phyloP scores from a whole-genome alignment of 208 protist genomes.

The Wallacemonas sp. region DNA sequence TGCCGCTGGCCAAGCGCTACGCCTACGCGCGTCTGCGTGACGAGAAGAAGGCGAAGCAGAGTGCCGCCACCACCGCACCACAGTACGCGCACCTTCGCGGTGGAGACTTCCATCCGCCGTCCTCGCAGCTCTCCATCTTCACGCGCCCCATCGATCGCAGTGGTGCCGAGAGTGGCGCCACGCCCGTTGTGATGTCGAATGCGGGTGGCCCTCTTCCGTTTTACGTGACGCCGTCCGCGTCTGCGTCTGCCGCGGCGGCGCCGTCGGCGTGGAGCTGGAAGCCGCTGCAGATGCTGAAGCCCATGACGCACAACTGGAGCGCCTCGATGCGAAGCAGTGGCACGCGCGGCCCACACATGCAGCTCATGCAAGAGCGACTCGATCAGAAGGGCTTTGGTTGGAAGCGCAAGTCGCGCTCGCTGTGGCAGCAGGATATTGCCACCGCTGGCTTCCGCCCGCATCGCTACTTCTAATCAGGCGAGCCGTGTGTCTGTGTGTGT shows the following conservation, averaged over 20 bases:
- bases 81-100: slow-evolving; percentile 23
- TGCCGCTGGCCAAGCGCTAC: slow-evolving; percentile 27
- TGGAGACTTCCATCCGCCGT: slow-evolving; percentile 57
- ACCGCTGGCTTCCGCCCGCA: slow-evolving; percentile 84
- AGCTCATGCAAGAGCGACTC: slow-evolving; percentile 83
- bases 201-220: neutral
- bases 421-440: slow-evolving; percentile 87
- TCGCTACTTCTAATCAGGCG: slow-evolving; percentile 79
- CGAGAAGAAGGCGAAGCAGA: neutral
- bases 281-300: slow-evolving; percentile 86
- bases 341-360: slow-evolving; percentile 56
- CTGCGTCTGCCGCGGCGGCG: neutral
- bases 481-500: too few species aligned
- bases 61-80: neutral
- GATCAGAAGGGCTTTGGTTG: slow-evolving; percentile 88
- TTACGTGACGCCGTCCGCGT: slow-evolving; percentile 20
- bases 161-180: neutral
- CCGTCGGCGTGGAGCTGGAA: slow-evolving; percentile 28
- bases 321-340: slow-evolving; percentile 63
- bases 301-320: slow-evolving; percentile 60
- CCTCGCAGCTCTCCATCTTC: slow-evolving; percentile 65
- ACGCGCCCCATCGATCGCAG: slow-evolving; percentile 49
- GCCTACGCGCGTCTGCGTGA: neutral
- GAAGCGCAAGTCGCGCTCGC: slow-evolving; percentile 82
- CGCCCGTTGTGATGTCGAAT: neutral